Conservation (phyloP, 352 stramenopile species). For the Vaucheria bursata region DNA sequence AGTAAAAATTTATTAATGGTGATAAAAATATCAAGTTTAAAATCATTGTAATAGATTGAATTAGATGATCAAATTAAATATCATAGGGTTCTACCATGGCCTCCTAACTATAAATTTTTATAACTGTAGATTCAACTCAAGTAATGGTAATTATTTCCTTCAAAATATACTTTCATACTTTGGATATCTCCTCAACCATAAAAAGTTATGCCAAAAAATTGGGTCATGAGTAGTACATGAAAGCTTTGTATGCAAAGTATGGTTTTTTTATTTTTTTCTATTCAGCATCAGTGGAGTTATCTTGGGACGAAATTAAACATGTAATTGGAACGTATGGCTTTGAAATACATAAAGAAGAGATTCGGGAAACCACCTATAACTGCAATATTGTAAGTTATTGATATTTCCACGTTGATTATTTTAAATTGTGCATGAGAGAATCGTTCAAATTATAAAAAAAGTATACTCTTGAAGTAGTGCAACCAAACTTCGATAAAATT, state of each 20-base stretch:
- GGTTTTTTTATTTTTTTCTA: not conserved
- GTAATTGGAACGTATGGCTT: constrained; percentile 35
- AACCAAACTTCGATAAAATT: not conserved
- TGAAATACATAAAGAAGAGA: constrained; percentile 31
- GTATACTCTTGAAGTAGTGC: not conserved
- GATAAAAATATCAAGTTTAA: no score
- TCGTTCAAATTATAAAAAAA: not conserved
- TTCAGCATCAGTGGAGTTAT: constrained; percentile 39
- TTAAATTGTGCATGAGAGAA: not conserved
- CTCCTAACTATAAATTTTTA: no score
- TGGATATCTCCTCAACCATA: not conserved
- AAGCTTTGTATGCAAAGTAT: not conserved
- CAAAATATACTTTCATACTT: no score
- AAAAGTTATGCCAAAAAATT: not conserved
- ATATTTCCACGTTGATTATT: not conserved
- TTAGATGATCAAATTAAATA: no score
- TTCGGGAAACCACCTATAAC: constrained; percentile 41
- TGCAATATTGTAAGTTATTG: constrained; percentile 6
- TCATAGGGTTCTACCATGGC: no score
- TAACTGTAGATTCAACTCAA: no score
- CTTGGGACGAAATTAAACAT: constrained; percentile 38
- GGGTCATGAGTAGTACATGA: not conserved
- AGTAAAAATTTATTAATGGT: no score
- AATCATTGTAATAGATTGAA: no score
- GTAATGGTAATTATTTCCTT: no score